Evolutionary conservation across 1,284 basidiomycete genomes (phyloP).

Genomic region (Tranzscheliella williamsii): DNA sequence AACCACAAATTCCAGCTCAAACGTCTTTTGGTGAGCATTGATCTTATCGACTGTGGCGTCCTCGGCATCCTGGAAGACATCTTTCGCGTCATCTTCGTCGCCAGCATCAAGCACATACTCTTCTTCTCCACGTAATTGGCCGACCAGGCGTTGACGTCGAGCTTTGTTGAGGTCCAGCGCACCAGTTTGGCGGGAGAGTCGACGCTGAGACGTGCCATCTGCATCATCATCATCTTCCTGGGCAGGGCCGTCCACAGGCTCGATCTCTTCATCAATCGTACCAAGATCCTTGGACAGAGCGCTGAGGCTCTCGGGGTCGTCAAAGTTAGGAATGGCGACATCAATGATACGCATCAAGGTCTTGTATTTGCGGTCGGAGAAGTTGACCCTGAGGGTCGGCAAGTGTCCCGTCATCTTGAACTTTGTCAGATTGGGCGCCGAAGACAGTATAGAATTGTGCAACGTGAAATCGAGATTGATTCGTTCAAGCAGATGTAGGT

Average conservation of each 20-base stretch:
- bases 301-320: constrained; percentile 62
- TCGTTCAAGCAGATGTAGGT: constrained; percentile 79
- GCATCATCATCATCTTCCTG: constrained; percentile 2
- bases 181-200: constrained; percentile 9
- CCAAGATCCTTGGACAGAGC: constrained; percentile 24
- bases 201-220: constrained; percentile 6
- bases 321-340: constrained; percentile 84
- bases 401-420: constrained; percentile 92
- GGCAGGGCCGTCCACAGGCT: constrained; percentile 14
- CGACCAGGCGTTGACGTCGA: constrained; percentile 42
- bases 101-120: constrained; percentile 48
- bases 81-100: constrained; percentile 48
- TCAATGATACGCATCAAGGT: constrained; percentile 90
- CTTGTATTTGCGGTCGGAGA: constrained; percentile 96
- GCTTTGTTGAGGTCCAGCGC: constrained; percentile 49
- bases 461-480: constrained; percentile 89
- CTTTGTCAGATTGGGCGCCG: constrained; percentile 79
- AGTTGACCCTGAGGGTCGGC: constrained; percentile 85
- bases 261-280: constrained; percentile 32
- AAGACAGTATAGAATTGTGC: constrained; percentile 91
- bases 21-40: constrained; percentile 74
- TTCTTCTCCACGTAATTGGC: constrained; percentile 50
- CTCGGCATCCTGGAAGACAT: constrained; percentile 51
- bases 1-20: constrained; percentile 88
- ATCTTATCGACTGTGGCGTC: constrained; percentile 51